Conservation (phyloP, 805 yeast genomes). For the Pichia manshurica region DNA sequence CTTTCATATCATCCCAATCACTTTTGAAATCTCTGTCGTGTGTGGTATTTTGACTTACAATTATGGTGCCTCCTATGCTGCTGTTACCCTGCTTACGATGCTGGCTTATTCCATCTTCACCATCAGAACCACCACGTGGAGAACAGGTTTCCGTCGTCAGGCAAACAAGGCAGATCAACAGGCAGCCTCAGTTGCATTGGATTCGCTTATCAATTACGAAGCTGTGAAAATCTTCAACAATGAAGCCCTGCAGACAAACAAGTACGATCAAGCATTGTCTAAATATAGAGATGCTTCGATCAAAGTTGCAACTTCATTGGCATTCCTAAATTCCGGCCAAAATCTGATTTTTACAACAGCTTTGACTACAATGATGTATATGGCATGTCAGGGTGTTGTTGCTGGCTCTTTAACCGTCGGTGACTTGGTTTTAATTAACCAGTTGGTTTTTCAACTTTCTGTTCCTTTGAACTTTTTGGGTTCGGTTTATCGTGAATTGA, state of each 20-base stretch:
- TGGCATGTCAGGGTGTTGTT: constrained; percentile 94
- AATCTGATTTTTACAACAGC: constrained; percentile 80
- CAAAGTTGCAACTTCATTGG: constrained; percentile 79
- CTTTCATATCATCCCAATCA: constrained; percentile 90
- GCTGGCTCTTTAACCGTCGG: constrained; percentile 82
- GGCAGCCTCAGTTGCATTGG: constrained; percentile 93
- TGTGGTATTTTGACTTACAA: constrained; percentile 92
- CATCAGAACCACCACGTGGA: constrained; percentile 90
- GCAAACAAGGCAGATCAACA: constrained; percentile 92
- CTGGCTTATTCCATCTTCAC: constrained; percentile 83
- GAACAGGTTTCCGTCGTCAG: constrained; percentile 82
- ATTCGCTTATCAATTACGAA: constrained; percentile 89
- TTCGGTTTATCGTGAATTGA: constrained; percentile 89
- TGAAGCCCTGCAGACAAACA: constrained; percentile 70
- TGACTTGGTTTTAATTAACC: constrained; percentile 90
- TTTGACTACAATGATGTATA: constrained; percentile 93
- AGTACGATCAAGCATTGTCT: constrained; percentile 69
- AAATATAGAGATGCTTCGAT: constrained; percentile 71
- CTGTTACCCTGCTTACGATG: constrained; percentile 85
- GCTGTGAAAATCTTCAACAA: constrained; percentile 93
- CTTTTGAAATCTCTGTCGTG: constrained; percentile 87
- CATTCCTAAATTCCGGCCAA: constrained; percentile 75
- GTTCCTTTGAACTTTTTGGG: constrained; percentile 94
- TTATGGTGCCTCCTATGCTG: constrained; percentile 84
- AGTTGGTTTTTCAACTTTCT: constrained; percentile 89